Evolutionary conservation across 2,329 filamentous ascomycete genomes (phyloP).

Genomic region (Trichoderma cornu-damae): DNA sequence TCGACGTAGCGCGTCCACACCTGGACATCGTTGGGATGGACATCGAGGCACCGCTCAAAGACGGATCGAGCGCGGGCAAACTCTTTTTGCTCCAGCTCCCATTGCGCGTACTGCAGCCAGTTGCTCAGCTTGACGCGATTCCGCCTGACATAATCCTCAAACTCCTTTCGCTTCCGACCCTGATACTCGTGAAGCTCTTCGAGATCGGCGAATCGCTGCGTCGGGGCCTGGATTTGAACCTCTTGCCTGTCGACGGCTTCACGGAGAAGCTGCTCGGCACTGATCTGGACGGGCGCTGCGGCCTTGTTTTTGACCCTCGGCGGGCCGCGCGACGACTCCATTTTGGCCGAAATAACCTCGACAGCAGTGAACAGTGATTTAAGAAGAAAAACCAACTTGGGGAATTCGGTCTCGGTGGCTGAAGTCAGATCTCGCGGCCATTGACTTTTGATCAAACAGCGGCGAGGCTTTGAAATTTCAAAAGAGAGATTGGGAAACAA

Average conservation of each 20-base stretch:
- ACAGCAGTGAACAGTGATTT: not conserved
- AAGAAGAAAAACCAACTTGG: not conserved
- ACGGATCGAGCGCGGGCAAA: conserved; percentile 85
- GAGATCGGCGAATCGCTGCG: conserved; percentile 90
- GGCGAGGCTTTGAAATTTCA: conserved; percentile 27
- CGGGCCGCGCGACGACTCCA: conserved; percentile 88
- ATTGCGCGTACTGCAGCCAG: conserved; percentile 96
- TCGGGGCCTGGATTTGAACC: conserved; percentile 78
- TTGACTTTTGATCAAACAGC: not conserved
- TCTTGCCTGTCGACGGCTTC: conserved; percentile 98
- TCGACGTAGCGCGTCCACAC: conserved; percentile 94
- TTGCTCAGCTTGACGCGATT: conserved; percentile 97
- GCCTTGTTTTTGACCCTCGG: conserved; percentile 99
- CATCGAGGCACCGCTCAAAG: conserved; percentile 91
- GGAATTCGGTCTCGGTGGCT: not conserved
- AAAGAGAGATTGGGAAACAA: not conserved
- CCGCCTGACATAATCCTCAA: conserved; percentile 94
- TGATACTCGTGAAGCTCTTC: conserved; percentile 98
- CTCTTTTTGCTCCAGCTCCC: conserved; percentile 98
- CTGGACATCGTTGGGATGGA: conserved; percentile 78
- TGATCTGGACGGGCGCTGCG: conserved; percentile 83
- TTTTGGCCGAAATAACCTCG: too few relatives aligned
- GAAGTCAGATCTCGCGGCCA: not conserved
- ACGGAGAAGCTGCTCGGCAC: conserved; percentile 91
- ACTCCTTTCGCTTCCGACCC: conserved; percentile 90